Evolutionary conservation across 805 yeast species (phyloP).

Genomic region (Wickerhamiella sergipiensis): DNA sequence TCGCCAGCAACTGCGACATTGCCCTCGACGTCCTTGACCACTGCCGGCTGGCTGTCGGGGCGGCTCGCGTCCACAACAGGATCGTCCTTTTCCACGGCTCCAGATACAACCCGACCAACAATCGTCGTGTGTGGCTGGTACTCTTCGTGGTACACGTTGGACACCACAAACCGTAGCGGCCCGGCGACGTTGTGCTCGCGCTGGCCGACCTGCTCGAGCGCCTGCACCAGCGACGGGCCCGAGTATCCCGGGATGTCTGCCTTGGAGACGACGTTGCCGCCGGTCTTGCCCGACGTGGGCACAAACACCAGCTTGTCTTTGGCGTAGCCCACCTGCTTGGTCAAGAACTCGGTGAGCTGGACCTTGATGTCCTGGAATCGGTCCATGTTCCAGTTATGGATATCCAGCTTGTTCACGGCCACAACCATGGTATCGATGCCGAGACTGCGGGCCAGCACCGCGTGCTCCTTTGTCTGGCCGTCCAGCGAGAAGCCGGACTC

Average conservation of each 20-base stretch:
- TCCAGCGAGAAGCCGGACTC: conserved; percentile 52
- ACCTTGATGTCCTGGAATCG: conserved; percentile 39
- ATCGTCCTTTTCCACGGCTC: conserved; percentile 60
- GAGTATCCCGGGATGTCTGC: conserved; percentile 23
- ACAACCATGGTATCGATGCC: conserved; percentile 51
- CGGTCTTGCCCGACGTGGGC: conserved; percentile 59
- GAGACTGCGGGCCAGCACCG: conserved; percentile 48
- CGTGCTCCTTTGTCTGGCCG: conserved; percentile 73
- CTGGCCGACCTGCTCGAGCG: conserved; percentile 17
- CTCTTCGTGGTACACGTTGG: conserved; percentile 43
- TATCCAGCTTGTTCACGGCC: conserved; percentile 61
- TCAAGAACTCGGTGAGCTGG: conserved; percentile 38
- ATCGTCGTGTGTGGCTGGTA: conserved; percentile 38
- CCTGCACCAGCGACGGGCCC: conserved; percentile 31
- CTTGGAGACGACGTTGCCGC: conserved; percentile 46
- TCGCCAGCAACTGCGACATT: conserved; percentile 41
- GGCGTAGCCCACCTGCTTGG: conserved; percentile 38
- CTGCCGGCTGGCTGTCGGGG: conserved; percentile 32
- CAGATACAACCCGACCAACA: conserved; percentile 55
- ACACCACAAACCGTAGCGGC: conserved; percentile 42
- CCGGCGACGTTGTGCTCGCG: conserved; percentile 7
- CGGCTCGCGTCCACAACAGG: conserved; percentile 31
- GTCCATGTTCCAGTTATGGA: conserved; percentile 39
- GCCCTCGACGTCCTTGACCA: conserved; percentile 18
- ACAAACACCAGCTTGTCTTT: conserved; percentile 33